Percentiles rank a stretch among this genome's conserved stretches.
Evolutionary conservation across 495 filamentous ascomycete genomes (phyloP).

Genomic region (Neurospora sp.): DNA sequence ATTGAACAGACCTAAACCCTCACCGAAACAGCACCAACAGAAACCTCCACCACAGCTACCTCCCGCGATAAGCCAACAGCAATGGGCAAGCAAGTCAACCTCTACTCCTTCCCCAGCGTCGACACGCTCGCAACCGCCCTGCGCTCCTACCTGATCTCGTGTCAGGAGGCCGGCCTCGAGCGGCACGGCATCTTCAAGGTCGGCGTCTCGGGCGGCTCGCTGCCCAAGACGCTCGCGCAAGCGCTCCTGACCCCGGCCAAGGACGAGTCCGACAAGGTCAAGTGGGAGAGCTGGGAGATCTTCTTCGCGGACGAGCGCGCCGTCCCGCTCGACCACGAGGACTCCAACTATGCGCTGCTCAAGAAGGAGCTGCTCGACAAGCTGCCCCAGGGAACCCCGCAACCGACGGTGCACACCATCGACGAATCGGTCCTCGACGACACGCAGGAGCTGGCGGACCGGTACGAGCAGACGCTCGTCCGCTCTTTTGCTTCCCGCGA

Average conservation of each 20-base stretch:
- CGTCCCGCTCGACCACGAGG: slow-evolving; percentile 79
- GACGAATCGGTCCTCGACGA: slow-evolving; percentile 63
- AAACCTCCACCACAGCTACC: neutral
- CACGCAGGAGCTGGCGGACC: slow-evolving; percentile 82
- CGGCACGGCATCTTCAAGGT: slow-evolving; percentile 83
- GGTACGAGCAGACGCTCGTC: slow-evolving; percentile 87
- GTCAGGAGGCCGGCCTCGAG: slow-evolving; percentile 64
- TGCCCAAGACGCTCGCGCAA: slow-evolving; percentile 71
- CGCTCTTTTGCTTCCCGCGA: slow-evolving; percentile 72
- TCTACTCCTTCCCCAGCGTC: slow-evolving; percentile 66
- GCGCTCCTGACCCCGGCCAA: slow-evolving; percentile 59
- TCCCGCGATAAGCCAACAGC: neutral
- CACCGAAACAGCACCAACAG: neutral
- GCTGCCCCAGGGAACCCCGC: slow-evolving; percentile 54
- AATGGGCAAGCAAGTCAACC: slow-evolving; percentile 70
- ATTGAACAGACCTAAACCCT: neutral
- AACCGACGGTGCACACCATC: slow-evolving; percentile 69
- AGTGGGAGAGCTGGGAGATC: slow-evolving; percentile 88
- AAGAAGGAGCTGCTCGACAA: slow-evolving; percentile 82
- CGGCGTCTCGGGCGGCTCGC: slow-evolving; percentile 87
- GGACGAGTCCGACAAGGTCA: slow-evolving; percentile 53
- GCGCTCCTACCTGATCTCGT: slow-evolving; percentile 66
- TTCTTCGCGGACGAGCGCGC: slow-evolving; percentile 97
- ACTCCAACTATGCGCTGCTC: slow-evolving; percentile 87
- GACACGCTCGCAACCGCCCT: slow-evolving; percentile 63